Percentiles rank a stretch among this genome's conserved stretches.
phyloP scores from a whole-genome alignment of 768 basidiomycete genomes.

The Phlegmacium glaucopus region DNA sequence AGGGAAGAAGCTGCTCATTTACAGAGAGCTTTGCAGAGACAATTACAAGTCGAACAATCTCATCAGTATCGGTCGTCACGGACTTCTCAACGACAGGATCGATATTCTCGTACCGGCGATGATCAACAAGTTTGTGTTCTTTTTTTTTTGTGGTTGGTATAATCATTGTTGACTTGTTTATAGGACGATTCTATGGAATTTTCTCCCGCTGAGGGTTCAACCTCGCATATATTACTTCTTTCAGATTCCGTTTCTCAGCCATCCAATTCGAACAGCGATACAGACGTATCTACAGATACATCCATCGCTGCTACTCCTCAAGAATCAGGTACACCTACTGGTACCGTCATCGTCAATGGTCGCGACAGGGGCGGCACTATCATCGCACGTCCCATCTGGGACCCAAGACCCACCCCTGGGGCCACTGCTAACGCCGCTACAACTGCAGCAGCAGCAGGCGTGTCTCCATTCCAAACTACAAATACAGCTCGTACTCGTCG shows the following conservation, averaged over 20 bases:
- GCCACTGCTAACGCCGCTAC: too few species aligned
- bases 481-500: conserved; percentile 14
- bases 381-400: conserved; percentile 64
- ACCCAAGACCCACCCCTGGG: conserved; percentile 21
- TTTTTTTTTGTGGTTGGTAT: too few species aligned
- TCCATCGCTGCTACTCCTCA: conserved; percentile 59
- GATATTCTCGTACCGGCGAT: not conserved
- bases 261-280: conserved; percentile 46
- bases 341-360: conserved; percentile 52
- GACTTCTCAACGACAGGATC: conserved; percentile 1
- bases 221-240: conserved; percentile 12
- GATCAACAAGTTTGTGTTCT: conserved; percentile 11
- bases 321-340: conserved; percentile 57
- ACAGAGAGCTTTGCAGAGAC: conserved; percentile 52
- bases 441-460: too few species aligned
- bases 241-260: conserved; percentile 14
- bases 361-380: conserved; percentile 77
- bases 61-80: conserved; percentile 8
- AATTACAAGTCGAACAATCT: conserved; percentile 21
- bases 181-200: conserved; percentile 31
- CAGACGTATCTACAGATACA: conserved; percentile 59
- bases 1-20: conserved; percentile 59
- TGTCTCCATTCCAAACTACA: conserved; percentile 5
- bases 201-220: conserved; percentile 11
- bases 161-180: conserved; percentile 2